phyloP scores from a whole-genome alignment of 768 basidiomycete genomes.

The Tulasnella sp. region DNA sequence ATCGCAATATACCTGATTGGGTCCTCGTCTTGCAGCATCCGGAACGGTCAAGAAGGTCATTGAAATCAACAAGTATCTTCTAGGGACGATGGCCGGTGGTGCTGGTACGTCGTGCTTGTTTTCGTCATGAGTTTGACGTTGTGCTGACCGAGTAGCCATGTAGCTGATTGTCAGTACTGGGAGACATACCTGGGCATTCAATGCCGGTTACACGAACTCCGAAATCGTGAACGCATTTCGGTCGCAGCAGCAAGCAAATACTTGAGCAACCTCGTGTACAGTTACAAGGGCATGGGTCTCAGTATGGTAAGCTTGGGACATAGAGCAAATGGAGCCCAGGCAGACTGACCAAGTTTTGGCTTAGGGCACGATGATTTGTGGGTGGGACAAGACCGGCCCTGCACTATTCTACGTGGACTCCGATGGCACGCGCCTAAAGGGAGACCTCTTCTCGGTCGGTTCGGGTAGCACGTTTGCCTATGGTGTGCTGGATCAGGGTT shows the following conservation, averaged over 20 bases:
- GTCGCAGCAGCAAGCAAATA: slow-evolving; percentile 99
- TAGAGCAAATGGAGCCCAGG: background rate
- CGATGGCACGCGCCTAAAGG: slow-evolving; percentile 90
- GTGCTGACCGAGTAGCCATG: slow-evolving; percentile 7
- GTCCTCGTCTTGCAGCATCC: slow-evolving; percentile 45
- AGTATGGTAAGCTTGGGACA: slow-evolving; percentile 65
- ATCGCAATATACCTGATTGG: background rate
- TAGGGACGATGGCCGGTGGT: slow-evolving; percentile 99
- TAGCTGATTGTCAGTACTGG: slow-evolving; percentile 94
- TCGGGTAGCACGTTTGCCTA: slow-evolving; percentile 99
- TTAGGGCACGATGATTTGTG: slow-evolving; percentile 98
- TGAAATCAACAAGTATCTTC: slow-evolving; percentile 95
- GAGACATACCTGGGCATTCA: slow-evolving; percentile 98
- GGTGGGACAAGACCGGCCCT: slow-evolving; percentile 99
- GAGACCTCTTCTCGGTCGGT: slow-evolving; percentile 96
- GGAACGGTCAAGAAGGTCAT: slow-evolving; percentile 99
- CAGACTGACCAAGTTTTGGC: background rate
- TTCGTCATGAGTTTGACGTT: background rate
- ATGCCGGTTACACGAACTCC: slow-evolving; percentile 90
- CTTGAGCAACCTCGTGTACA: slow-evolving; percentile 91
- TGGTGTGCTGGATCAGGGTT: slow-evolving; percentile 93
- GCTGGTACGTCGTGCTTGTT: slow-evolving; percentile 52
- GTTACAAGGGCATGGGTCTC: slow-evolving; percentile 98
- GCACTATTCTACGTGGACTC: slow-evolving; percentile 96
- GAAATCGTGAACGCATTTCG: slow-evolving; percentile 93